A percentile compares a stretch with the other conserved stretches of the same genome.
phyloP scores from a whole-genome alignment of 805 yeast genomes.

The Saccharomycopsis guyanensis region DNA sequence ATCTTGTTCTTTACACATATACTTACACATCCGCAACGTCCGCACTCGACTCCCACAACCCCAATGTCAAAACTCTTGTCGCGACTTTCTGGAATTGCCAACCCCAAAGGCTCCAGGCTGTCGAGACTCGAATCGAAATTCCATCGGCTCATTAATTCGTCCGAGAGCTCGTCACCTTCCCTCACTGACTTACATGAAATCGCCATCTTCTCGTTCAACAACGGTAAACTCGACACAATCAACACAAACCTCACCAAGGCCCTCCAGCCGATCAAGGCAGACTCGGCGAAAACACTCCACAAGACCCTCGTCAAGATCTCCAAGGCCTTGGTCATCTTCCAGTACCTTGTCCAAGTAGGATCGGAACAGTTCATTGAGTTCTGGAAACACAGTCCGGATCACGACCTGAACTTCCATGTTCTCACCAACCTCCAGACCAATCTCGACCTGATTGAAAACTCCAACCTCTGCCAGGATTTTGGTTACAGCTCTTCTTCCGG shows the following conservation, averaged over 20 bases:
- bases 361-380: conserved; percentile 19
- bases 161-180: conserved; percentile 14
- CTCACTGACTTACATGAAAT: conserved; percentile 18
- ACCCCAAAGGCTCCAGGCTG: conserved; percentile 1
- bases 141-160: conserved; percentile 13
- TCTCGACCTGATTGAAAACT: conserved; percentile 16
- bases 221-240: conserved; percentile 7
- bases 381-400: conserved; percentile 12
- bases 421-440: conserved; percentile 9
- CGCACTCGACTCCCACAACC: too few species aligned
- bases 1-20: too few species aligned
- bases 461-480: conserved; percentile 17
- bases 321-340: conserved; percentile 19
- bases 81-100: conserved; percentile 3
- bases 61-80: conserved; percentile 15
- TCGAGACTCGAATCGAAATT: conserved; percentile 14
- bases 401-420: conserved; percentile 1
- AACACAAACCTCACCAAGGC: conserved; percentile 12
- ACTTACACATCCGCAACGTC: too few species aligned
- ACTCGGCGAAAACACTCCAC: conserved; percentile 10
- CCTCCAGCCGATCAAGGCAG: conserved; percentile 16
- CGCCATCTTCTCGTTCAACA: conserved; percentile 18
- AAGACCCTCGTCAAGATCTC: conserved; percentile 12
- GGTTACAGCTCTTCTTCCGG: conserved; percentile 3
- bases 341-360: conserved; percentile 19